Evolutionary conservation across 352 stramenopile genomes (phyloP), one percentile per base, ranked within the genome.

Genomic region (Phytophthora hibernalis): DNA sequence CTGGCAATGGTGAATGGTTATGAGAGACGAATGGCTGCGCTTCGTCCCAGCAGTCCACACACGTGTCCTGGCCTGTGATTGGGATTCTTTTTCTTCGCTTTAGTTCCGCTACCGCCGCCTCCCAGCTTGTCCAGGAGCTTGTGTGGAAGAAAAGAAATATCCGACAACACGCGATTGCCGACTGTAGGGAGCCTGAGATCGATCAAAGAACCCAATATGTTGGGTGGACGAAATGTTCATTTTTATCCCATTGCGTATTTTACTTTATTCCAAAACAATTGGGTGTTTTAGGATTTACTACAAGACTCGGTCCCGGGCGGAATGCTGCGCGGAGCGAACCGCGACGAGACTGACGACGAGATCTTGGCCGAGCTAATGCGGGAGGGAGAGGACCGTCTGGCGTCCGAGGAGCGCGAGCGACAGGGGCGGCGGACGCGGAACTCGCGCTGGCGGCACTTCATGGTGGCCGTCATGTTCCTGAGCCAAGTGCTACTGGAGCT

Each of bases 401-500:
- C 62, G 48, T 71, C 50, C 16, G 65, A 72, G 18, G 44, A 78
- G 48, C 61, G 63, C 13, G 45, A 57, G 54, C 62, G 55, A 6
- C 15, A 65, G 20, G 45, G 22, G 9, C 57, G 47, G 15, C 54
- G 43, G 5, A 57, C 42, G 54, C 65, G 47, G 22, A 48, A 73
- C 49, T 65, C 61, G 24, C 82, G 77, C 47, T 83, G 77, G 76
- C 66, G 65, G 21, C 65, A 70, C 9, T 84, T 87, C 53, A 38
- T 79, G 20, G 54, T 40, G 35, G 78, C 80, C 16, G 35, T 89
- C 20, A 57, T 81, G 61, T 82, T 82, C 26, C 54, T 89, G 15
- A 73, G 61, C 11, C 74, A 83, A 45, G 68, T 91, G 43, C 61
- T 89, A 22, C 18, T 89, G 18, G 78, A 89, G 53, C 55, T 89